A percentile compares a stretch with the other conserved stretches of the same genome.
phyloP scores from a whole-genome alignment of 2,329 filamentous ascomycete species.

The Alternaria longipes region DNA sequence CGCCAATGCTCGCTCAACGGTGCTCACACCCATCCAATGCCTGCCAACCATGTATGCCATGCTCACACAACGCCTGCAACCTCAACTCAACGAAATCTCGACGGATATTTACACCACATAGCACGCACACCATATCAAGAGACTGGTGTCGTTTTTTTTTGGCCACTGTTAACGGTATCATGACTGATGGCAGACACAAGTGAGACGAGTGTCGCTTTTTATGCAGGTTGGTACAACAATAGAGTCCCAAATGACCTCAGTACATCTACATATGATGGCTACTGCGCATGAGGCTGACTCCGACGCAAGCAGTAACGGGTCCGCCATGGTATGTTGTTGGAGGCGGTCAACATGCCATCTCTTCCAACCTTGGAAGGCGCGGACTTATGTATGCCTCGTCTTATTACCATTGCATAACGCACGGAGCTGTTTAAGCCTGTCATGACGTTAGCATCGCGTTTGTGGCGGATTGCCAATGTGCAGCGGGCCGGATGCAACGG shows the following conservation, averaged over 20 bases:
- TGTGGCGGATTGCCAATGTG: slow-evolving; percentile 2
- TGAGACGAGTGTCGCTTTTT: neutral
- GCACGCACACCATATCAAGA: neutral
- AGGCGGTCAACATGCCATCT: neutral
- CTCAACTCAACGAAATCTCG: neutral
- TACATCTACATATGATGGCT: neutral
- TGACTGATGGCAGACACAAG: neutral
- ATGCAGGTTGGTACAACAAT: neutral
- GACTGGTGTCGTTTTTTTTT: too few species aligned
- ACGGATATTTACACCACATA: neutral
- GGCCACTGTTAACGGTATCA: neutral
- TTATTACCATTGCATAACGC: neutral
- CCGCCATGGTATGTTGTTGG: neutral
- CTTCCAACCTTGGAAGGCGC: neutral
- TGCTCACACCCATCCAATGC: neutral
- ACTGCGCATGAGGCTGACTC: too few species aligned
- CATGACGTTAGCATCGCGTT: slow-evolving; percentile 4
- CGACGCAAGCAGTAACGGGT: neutral
- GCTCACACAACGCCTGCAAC: neutral
- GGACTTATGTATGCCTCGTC: neutral
- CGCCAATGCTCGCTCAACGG: too few species aligned
- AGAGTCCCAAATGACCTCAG: neutral
- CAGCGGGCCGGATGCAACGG: slow-evolving; percentile 3
- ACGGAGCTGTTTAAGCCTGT: neutral
- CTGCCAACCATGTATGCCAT: neutral